Conservation (phyloP, 176 grass and related monocot genomes). For the Rhynchospora breviuscula region DNA sequence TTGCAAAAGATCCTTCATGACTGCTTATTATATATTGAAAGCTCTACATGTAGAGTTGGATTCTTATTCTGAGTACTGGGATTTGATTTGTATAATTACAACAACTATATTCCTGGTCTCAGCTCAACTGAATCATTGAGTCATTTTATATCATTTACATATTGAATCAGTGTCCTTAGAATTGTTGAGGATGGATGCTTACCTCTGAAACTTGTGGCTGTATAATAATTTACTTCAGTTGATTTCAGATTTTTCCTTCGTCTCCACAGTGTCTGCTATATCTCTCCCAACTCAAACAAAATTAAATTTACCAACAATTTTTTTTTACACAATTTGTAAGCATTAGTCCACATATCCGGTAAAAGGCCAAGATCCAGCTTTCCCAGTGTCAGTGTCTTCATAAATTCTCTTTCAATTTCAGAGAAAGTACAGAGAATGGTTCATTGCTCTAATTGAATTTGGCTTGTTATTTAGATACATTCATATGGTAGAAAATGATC, state of each 20-base stretch:
- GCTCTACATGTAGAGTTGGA: neutral
- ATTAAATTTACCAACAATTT: neutral
- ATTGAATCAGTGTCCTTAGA: neutral
- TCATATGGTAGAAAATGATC: neutral
- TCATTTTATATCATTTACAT: neutral
- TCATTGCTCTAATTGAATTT: neutral
- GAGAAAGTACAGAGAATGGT: neutral
- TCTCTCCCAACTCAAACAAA: neutral
- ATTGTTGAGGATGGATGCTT: neutral
- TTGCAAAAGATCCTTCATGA: neutral
- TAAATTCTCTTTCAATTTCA: neutral
- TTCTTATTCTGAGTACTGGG: neutral
- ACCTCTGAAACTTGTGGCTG: neutral
- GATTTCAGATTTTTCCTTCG: neutral
- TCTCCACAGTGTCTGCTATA: neutral
- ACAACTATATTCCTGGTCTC: neutral
- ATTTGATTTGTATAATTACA: neutral
- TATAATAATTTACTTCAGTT: neutral
- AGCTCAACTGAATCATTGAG: neutral
- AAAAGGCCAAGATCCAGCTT: neutral
- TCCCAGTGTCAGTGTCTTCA: neutral
- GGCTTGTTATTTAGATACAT: neutral
- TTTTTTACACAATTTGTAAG: neutral
- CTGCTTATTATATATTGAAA: neutral
- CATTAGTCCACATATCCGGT: neutral